phyloP scores from a whole-genome alignment of 2,329 filamentous ascomycete genomes.

The Talaromyces funiculosus region DNA sequence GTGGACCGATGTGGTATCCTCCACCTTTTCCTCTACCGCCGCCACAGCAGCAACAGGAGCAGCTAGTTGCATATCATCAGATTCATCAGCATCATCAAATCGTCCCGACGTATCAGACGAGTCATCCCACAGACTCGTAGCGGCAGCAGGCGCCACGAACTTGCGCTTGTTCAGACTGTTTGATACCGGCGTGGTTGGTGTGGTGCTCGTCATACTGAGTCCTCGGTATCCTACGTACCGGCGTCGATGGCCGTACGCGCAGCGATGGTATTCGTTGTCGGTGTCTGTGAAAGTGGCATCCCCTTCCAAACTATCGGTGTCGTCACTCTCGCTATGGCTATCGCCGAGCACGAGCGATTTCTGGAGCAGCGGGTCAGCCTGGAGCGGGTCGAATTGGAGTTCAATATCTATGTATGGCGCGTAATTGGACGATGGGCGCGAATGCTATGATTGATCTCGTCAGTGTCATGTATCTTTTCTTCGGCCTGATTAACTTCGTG shows the following conservation, averaged over 20 bases:
- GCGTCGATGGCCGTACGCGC: neutral
- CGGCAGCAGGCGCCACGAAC: constrained; percentile 16
- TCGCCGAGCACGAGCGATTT: constrained; percentile 18
- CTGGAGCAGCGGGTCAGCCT: constrained; percentile 23
- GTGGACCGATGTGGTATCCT: constrained; percentile 19
- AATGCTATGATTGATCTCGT: neutral
- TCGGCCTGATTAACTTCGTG: neutral
- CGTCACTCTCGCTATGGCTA: neutral
- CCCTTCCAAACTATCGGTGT: neutral
- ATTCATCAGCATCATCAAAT: constrained; percentile 32
- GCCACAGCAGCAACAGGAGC: neutral
- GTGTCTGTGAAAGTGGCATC: neutral
- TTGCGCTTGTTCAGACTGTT: constrained; percentile 23
- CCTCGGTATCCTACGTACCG: neutral
- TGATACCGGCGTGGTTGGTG: neutral
- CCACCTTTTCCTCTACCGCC: neutral
- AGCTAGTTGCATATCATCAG: constrained; percentile 8
- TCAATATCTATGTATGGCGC: constrained; percentile 16
- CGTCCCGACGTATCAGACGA: constrained; percentile 30
- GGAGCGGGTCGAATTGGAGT: constrained; percentile 17
- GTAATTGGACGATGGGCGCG: neutral
- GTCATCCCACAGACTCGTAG: neutral
- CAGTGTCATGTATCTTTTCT: neutral
- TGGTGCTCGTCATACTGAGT: neutral
- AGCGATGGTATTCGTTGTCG: neutral